A percentile compares a stretch with the other conserved stretches of the same genome.
Conservation (phyloP, 1,139 yeast species). For the Cylindricascospora bacillispora region DNA sequence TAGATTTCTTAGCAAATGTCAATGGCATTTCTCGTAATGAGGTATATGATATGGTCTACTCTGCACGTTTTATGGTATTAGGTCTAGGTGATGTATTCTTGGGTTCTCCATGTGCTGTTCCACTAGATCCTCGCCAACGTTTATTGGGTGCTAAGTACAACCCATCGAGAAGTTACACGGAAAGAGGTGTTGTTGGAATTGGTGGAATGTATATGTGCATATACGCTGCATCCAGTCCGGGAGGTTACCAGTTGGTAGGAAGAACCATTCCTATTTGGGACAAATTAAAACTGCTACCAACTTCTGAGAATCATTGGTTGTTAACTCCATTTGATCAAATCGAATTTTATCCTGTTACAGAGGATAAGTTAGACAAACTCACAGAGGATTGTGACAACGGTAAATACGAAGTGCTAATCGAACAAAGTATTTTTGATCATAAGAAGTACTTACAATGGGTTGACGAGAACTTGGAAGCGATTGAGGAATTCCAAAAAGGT, state of each 20-base stretch:
- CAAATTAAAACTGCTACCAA: constrained; percentile 65
- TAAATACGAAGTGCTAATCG: constrained; percentile 58
- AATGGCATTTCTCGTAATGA: constrained; percentile 68
- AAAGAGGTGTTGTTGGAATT: constrained; percentile 93
- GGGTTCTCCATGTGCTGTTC: constrained; percentile 98
- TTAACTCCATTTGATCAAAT: constrained; percentile 86
- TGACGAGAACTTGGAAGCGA: constrained; percentile 55
- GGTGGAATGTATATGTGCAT: constrained; percentile 99
- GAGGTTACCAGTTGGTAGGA: constrained; percentile 95
- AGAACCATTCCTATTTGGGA: constrained; percentile 98
- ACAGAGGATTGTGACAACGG: constrained; percentile 75
- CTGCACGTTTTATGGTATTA: constrained; percentile 80
- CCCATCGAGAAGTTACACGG: constrained; percentile 92
- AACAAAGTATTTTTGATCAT: constrained; percentile 73
- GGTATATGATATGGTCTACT: constrained; percentile 71
- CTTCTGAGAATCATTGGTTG: constrained; percentile 75
- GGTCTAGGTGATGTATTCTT: constrained; percentile 96
- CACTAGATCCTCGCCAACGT: constrained; percentile 92
- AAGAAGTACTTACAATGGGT: constrained; percentile 69
- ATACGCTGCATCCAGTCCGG: constrained; percentile 96
- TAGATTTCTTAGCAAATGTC: constrained; percentile 82
- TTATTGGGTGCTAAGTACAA: constrained; percentile 86
- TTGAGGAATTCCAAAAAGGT: constrained; percentile 50
- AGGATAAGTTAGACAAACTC: constrained; percentile 60
- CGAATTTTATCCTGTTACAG: constrained; percentile 84